phyloP scores from a whole-genome alignment of 1,284 basidiomycete species.

The Porphyrellus sp. region DNA sequence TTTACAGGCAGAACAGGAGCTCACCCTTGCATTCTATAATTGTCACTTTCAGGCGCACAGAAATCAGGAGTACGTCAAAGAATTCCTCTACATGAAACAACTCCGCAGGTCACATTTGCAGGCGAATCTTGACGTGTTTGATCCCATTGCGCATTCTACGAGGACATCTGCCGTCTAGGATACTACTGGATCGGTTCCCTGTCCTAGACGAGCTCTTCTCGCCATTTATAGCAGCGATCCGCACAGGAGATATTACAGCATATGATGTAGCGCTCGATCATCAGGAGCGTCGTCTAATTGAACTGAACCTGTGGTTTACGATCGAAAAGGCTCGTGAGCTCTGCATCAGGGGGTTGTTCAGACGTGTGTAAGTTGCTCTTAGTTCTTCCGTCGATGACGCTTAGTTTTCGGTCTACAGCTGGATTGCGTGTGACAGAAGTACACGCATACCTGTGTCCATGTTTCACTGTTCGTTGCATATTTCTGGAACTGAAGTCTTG shows the following conservation, averaged over 20 bases:
- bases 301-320: conserved; percentile 81
- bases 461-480: conserved; percentile 68
- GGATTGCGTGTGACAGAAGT: conserved; percentile 70
- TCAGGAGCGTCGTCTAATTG: conserved; percentile 69
- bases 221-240: conserved; percentile 80
- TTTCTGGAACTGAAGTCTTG: conserved; percentile 59
- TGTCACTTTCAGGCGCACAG: conserved; percentile 66
- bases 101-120: conserved; percentile 24
- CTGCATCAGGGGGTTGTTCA: conserved; percentile 82
- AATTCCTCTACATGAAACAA: neutral
- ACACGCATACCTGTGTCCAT: conserved; percentile 75
- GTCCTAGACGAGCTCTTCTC: conserved; percentile 70
- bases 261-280: conserved; percentile 78
- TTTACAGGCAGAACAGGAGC: conserved; percentile 72
- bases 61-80: conserved; percentile 73
- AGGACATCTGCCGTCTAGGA: conserved; percentile 75
- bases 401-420: conserved; percentile 47
- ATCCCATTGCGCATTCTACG: conserved; percentile 85
- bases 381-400: neutral
- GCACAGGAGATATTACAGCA: conserved; percentile 70
- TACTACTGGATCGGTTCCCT: conserved; percentile 70
- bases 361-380: conserved; percentile 66
- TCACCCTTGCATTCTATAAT: conserved; percentile 78
- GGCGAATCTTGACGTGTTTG: conserved; percentile 87
- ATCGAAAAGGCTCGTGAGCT: conserved; percentile 87